Evolutionary conservation across 2,329 filamentous ascomycete species (phyloP).

Genomic region (Neopestalotiopsis rosae): DNA sequence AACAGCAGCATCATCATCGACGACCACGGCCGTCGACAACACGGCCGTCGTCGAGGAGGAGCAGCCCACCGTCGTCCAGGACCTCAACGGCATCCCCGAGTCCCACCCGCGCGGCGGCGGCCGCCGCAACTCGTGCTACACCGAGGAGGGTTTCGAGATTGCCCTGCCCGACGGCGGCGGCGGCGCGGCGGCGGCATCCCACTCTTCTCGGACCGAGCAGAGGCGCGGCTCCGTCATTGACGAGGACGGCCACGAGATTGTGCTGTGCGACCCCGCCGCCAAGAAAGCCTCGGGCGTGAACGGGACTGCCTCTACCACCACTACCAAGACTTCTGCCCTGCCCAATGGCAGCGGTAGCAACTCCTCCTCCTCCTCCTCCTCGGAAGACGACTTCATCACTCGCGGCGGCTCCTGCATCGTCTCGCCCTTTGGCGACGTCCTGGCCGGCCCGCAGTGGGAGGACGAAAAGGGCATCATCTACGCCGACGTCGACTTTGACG

Average conservation of each 20-base stretch:
- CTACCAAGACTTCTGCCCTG: not conserved
- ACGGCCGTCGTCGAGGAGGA: not conserved
- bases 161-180: slow-evolving; percentile 40
- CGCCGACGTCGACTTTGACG: slow-evolving; percentile 83
- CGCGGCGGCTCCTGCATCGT: slow-evolving; percentile 85
- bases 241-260: slow-evolving; percentile 62
- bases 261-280: slow-evolving; percentile 36
- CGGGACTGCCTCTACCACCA: not conserved
- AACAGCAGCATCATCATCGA: not conserved
- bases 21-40: not conserved
- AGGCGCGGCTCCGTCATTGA: slow-evolving; percentile 52
- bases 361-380: too few relatives aligned
- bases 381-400: slow-evolving; percentile 55
- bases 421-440: slow-evolving; percentile 77
- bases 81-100: slow-evolving; percentile 15
- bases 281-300: not conserved
- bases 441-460: slow-evolving; percentile 86
- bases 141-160: slow-evolving; percentile 54
- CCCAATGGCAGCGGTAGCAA: not conserved
- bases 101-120: slow-evolving; percentile 2
- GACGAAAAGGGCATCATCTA: slow-evolving; percentile 71
- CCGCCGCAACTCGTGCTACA: slow-evolving; percentile 48
- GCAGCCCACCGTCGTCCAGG: not conserved
- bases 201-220: slow-evolving; percentile 22
- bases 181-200: slow-evolving; percentile 24